These are phyloP conservation scores for Aspergillus saccharolyticus DNA, from an alignment of 495 filamentous ascomycete genomes.

Conservation along the genomic window DNA sequence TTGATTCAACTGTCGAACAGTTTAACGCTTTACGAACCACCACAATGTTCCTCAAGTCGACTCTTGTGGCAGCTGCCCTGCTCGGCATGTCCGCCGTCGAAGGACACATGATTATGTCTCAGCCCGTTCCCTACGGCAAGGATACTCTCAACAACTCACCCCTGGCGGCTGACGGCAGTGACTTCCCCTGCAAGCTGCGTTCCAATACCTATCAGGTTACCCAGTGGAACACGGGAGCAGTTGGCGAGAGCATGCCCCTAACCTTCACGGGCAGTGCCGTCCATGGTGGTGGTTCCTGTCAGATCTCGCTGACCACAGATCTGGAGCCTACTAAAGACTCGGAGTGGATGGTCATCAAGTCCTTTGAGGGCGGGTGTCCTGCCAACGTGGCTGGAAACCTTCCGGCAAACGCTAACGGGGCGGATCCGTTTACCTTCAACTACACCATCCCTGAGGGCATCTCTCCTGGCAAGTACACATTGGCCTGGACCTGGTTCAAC, in stretches of 20 bases:
- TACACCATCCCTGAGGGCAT: constrained; percentile 45
- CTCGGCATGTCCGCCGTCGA: constrained; percentile 46
- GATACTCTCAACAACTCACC: constrained; percentile 55
- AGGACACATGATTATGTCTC: constrained; percentile 67
- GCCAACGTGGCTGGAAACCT: constrained; percentile 45
- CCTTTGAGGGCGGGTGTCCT: constrained; percentile 75
- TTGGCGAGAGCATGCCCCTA: constrained; percentile 26
- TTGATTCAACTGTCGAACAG: constrained; percentile 25
- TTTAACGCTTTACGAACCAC: constrained; percentile 9
- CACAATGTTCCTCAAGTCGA: constrained; percentile 40
- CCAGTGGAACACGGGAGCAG: constrained; percentile 27
- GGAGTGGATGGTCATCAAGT: constrained; percentile 75
- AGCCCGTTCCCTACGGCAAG: constrained; percentile 60
- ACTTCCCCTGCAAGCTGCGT: constrained; percentile 75
- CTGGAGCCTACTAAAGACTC: constrained; percentile 47
- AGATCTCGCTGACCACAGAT: constrained; percentile 77
- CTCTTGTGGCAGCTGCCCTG: constrained; percentile 33
- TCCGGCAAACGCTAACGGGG: constrained; percentile 12
- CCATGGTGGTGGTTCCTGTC: constrained; percentile 88
- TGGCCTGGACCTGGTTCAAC: constrained; percentile 94
- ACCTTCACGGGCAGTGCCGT: constrained; percentile 50
- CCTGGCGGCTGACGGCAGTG: constrained; percentile 49
- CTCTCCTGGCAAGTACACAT: constrained; percentile 51
- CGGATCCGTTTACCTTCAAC: constrained; percentile 29
- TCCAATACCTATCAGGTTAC: constrained; percentile 20